Conservation (phyloP, 176 grass and related monocot genomes). For the Zoysia japonica region DNA sequence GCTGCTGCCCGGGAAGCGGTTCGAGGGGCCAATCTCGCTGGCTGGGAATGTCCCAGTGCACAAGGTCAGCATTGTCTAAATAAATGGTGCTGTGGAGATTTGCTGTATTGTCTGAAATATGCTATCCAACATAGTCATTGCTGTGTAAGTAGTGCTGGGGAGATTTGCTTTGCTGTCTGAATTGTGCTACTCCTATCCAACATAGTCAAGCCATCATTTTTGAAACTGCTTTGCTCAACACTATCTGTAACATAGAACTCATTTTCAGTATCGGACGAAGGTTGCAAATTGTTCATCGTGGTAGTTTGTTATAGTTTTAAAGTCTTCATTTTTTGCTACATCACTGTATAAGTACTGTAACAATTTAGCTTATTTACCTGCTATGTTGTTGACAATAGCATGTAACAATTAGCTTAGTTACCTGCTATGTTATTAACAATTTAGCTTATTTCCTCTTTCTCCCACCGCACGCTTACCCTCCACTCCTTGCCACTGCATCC, state of each 20-base stretch:
- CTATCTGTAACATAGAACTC: neutral
- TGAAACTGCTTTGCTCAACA: neutral
- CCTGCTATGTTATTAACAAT: no score
- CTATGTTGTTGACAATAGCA: neutral
- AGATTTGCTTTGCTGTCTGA: no score
- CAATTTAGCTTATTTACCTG: neutral
- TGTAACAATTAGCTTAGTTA: no score
- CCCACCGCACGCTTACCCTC: no score
- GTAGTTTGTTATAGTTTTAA: neutral
- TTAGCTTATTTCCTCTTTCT: no score
- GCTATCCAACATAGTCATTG: no score
- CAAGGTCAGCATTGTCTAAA: slow-evolving; percentile 68
- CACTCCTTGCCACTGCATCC: no score
- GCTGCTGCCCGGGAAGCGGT: slow-evolving; percentile 84
- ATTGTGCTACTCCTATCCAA: no score
- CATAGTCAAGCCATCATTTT: neutral
- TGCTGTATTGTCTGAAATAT: neutral
- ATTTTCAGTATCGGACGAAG: no score
- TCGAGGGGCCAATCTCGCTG: slow-evolving; percentile 77
- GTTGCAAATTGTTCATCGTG: neutral
- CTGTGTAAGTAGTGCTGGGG: no score
- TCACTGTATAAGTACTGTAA: neutral
- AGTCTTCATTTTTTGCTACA: neutral
- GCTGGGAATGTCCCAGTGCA: slow-evolving; percentile 80
- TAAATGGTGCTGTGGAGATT: neutral